A percentile compares a stretch with the other conserved stretches of the same genome.
Evolutionary conservation across 805 yeast species (phyloP).

Genomic region (Yarrowia sp.): DNA sequence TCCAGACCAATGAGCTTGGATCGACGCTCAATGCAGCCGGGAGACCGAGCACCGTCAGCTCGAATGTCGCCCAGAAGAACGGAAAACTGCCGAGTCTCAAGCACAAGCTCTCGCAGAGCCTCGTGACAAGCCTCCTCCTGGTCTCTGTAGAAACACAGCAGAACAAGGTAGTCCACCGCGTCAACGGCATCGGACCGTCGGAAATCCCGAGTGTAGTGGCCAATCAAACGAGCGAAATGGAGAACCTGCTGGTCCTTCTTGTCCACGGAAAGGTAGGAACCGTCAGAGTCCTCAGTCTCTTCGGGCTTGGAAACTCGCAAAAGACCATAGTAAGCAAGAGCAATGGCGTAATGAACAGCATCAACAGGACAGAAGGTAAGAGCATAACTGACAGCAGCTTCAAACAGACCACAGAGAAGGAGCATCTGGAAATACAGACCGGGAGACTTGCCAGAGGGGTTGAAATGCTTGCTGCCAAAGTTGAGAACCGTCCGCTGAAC

Average conservation of each 20-base stretch:
- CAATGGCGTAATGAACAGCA: conserved; percentile 88
- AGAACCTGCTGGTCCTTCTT: conserved; percentile 51
- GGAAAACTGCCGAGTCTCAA: conserved; percentile 84
- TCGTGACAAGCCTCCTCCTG: conserved; percentile 66
- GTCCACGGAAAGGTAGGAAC: conserved; percentile 49
- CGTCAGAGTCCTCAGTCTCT: conserved; percentile 48
- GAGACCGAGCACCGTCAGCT: conserved; percentile 74
- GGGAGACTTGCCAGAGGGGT: conserved; percentile 63
- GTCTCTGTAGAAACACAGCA: conserved; percentile 66
- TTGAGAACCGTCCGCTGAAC: conserved; percentile 74
- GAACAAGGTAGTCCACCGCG: conserved; percentile 86
- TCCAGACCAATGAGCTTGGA: conserved; percentile 68
- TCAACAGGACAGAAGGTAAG: conserved; percentile 75
- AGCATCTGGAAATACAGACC: conserved; percentile 77
- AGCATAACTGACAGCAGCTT: conserved; percentile 73
- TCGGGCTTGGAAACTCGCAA: conserved; percentile 57
- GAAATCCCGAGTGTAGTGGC: conserved; percentile 82
- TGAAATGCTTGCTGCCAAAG: conserved; percentile 76
- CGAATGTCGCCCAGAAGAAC: conserved; percentile 83
- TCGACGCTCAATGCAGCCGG: conserved; percentile 85
- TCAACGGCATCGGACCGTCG: conserved; percentile 85
- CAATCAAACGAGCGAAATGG: conserved; percentile 68
- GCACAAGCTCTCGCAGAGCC: conserved; percentile 79
- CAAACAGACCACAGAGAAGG: conserved; percentile 79
- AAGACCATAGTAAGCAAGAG: conserved; percentile 74